A percentile compares a stretch with the other conserved stretches of the same genome.
Evolutionary conservation across 148 eudicot species (phyloP).

Genomic region (Silene uniflora): DNA sequence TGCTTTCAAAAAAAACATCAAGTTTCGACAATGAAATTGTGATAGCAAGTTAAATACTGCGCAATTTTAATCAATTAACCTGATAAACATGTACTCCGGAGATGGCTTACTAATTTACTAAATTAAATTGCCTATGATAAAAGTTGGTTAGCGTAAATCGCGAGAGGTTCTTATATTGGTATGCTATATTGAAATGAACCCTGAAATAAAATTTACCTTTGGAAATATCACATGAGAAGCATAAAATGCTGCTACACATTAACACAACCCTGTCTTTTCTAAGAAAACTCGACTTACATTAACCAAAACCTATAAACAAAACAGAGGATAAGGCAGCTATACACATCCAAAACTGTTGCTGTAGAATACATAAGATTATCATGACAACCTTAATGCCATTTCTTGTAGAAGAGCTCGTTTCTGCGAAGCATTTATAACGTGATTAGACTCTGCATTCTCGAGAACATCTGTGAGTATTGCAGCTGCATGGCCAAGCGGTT

Average conservation of each 20-base stretch:
- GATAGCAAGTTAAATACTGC: too few relatives aligned
- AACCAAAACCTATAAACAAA: neutral
- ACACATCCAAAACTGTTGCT: constrained; percentile 21
- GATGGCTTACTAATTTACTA: too few relatives aligned
- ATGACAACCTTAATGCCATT: constrained; percentile 76
- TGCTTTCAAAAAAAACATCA: too few relatives aligned
- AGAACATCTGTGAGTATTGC: constrained; percentile 83
- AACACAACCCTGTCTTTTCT: neutral
- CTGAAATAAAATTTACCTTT: neutral
- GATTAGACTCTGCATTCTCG: constrained; percentile 84
- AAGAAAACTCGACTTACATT: constrained; percentile 1
- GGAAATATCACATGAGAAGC: neutral
- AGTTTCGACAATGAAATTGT: too few relatives aligned
- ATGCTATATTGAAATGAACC: too few relatives aligned
- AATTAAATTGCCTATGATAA: too few relatives aligned
- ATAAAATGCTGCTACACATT: neutral
- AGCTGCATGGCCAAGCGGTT: constrained; percentile 94
- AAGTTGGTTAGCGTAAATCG: too few relatives aligned
- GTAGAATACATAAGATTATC: neutral
- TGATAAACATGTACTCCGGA: too few relatives aligned
- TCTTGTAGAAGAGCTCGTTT: constrained; percentile 94
- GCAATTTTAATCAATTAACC: too few relatives aligned
- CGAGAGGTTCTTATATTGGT: too few relatives aligned
- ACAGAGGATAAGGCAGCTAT: constrained; percentile 12
- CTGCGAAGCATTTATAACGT: constrained; percentile 67